Evolutionary conservation across 345 rosid species (phyloP).

Genomic region (Eucalyptus sp.): DNA sequence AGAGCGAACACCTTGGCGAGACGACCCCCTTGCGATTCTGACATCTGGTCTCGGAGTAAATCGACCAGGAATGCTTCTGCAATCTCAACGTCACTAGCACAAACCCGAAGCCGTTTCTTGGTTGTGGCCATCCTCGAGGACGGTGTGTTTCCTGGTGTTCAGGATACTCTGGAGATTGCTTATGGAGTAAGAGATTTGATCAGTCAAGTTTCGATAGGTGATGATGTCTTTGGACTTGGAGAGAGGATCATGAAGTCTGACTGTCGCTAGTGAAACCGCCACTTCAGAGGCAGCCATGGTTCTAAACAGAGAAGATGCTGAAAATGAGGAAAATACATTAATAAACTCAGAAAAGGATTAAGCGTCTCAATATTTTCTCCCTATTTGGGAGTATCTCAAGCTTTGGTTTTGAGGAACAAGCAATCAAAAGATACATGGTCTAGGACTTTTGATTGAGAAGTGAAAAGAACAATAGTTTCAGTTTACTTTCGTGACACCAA

Average conservation of each 20-base stretch:
- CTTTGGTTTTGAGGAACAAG: not conserved
- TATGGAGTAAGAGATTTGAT: too few species aligned
- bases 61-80: not conserved
- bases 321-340: too few species aligned
- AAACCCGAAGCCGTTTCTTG: not conserved
- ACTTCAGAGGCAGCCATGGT: too few species aligned
- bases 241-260: too few species aligned
- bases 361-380: too few species aligned
- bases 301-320: too few species aligned
- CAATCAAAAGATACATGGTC: not conserved
- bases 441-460: not conserved
- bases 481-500: not conserved
- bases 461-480: not conserved
- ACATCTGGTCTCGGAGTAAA: not conserved
- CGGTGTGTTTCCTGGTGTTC: too few species aligned
- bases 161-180: too few species aligned
- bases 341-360: too few species aligned
- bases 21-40: not conserved
- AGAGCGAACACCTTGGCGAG: not conserved
- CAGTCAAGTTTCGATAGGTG: too few species aligned
- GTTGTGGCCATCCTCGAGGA: not conserved
- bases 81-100: not conserved
- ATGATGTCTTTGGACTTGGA: too few species aligned
- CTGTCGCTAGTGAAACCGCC: too few species aligned
- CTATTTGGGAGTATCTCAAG: not conserved